These are phyloP conservation scores for Phragmites australis DNA, from an alignment of 176 grass and related monocot genomes.

Conservation along the genomic window DNA sequence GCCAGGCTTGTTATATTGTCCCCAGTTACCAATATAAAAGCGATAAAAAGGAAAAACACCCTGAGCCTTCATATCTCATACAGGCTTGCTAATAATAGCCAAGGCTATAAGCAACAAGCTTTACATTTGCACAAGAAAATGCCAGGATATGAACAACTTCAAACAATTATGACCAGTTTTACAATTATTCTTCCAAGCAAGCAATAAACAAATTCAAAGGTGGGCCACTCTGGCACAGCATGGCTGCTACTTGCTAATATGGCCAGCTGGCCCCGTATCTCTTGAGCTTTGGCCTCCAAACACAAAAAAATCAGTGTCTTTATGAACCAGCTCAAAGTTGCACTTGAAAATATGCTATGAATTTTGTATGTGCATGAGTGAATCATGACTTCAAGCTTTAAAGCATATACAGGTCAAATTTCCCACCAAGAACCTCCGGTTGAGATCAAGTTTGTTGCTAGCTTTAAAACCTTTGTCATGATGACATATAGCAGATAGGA, in stretches of 20 bases:
- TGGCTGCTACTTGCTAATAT: background rate
- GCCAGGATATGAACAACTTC: background rate
- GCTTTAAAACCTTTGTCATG: background rate
- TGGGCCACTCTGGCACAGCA: background rate
- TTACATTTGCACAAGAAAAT: background rate
- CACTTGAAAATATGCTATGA: background rate
- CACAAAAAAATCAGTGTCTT: background rate
- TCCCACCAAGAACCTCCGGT: background rate
- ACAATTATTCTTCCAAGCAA: background rate
- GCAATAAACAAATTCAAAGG: background rate
- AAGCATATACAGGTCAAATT: background rate
- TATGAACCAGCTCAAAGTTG: background rate
- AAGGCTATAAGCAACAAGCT: background rate
- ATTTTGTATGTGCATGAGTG: background rate
- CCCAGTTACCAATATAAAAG: background rate
- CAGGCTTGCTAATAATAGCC: background rate
- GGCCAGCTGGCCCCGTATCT: background rate
- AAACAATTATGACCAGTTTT: background rate
- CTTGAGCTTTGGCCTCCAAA: background rate
- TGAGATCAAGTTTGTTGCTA: background rate
- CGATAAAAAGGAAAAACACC: background rate
- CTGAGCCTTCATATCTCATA: background rate
- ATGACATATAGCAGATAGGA: background rate
- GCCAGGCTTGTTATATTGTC: background rate
- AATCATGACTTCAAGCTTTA: background rate